phyloP scores from a whole-genome alignment of 805 yeast genomes.

The Saturnispora quitensis region DNA sequence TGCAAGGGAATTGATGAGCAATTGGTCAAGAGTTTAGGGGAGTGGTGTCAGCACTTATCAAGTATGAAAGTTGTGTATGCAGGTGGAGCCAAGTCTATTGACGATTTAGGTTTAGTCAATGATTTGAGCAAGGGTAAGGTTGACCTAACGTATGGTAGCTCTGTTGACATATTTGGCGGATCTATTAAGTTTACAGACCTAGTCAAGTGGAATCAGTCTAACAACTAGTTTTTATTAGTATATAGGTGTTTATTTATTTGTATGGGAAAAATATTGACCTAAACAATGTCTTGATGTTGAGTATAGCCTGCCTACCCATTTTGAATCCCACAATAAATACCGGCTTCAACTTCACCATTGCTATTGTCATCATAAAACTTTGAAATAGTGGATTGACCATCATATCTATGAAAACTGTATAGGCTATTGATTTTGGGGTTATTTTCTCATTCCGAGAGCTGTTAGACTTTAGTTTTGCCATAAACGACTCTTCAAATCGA shows the following conservation, averaged over 20 bases:
- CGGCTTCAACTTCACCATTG: slow-evolving; percentile 31
- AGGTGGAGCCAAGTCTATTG: slow-evolving; percentile 81
- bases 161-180: slow-evolving; percentile 94
- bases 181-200: slow-evolving; percentile 70
- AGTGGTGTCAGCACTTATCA: slow-evolving; percentile 49
- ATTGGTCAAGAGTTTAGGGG: slow-evolving; percentile 59
- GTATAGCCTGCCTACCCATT: slow-evolving; percentile 15
- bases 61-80: slow-evolving; percentile 82
- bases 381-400: slow-evolving; percentile 48
- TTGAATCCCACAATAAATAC: slow-evolving; percentile 9
- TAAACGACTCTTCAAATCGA: slow-evolving; percentile 56
- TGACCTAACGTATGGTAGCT: slow-evolving; percentile 88
- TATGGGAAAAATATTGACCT: slow-evolving; percentile 4
- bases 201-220: slow-evolving; percentile 57
- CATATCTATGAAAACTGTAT: slow-evolving; percentile 45
- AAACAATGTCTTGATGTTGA: slow-evolving; percentile 10
- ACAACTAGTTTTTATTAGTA: not conserved
- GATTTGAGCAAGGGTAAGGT: slow-evolving; percentile 69
- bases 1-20: slow-evolving; percentile 87
- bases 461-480: slow-evolving; percentile 27
- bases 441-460: slow-evolving; percentile 15
- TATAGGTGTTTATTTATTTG: not conserved
- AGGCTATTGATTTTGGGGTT: slow-evolving; percentile 33
- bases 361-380: slow-evolving; percentile 38
- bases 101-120: slow-evolving; percentile 61